Evolutionary conservation across 129 eudicot genomes (phyloP), one percentile per base, ranked within the genome.

Genomic region (Pulicaria dysenterica): DNA sequence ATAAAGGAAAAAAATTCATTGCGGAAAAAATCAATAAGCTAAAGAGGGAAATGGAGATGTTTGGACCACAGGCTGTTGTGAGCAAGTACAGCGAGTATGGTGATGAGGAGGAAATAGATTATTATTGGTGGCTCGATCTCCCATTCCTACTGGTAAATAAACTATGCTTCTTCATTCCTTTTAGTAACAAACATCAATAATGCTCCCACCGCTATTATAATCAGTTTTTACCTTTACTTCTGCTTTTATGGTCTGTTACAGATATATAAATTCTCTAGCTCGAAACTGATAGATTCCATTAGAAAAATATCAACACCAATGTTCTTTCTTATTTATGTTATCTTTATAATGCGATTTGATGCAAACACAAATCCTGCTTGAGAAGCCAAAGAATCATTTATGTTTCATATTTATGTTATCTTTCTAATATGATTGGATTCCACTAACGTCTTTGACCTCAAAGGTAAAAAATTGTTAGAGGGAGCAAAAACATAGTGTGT

Each of bases 111-210:
- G 97, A 87, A 72, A 91, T 80, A 60, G 98, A 94, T 84, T 90
- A 90, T 69, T 77, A 90, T 68, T 94, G 98, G 98, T 94, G 98
- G 98, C 94, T 94, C 13, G 97, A 94, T 83, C 92, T 94, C 63
- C 97, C 98, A 41, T 79, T 58, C 76, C 81, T 93, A 57, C 74
- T 84, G 90, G 98, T 93, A 84, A 58, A 43, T 57, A 59, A 57
- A 13, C 53, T 24, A 24, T 24, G 31, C 31, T 24, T 24, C 14
- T 82, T 39, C 59, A 67, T 72, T 39, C 41, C 55, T 47, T 49
- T 13, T 19, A 41, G 56, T 48, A 12, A 34, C 73, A 34, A 67
- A 36, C 7, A 49, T 10, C 6, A 36, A 67, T 3, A 67, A 67
- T 7, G 61, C 5, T 31, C 61, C 61, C 59, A 67, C 40, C 16